Base-by-base conservation (phyloP, 2,329 filamentous ascomycete species). In the Magnaporthales sp. region DNA sequence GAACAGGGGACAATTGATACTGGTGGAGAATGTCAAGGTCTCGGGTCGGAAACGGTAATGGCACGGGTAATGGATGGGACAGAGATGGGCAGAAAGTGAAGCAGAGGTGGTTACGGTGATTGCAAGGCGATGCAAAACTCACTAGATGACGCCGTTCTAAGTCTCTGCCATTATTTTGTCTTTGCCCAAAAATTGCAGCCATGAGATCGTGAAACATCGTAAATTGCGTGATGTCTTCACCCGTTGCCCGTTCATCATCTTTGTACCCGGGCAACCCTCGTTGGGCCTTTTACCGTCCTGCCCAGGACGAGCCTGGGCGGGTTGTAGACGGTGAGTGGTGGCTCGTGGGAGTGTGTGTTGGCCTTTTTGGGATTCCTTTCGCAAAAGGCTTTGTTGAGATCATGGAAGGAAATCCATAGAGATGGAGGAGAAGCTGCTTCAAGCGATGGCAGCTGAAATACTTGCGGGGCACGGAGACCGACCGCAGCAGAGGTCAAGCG, bases 221-320 rank as follows among this genome's bases (percentile, higher is more conserved):
- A 65, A 65, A 65, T 56, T 58, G 13, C 63, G 31, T 65, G 51
- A 65, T 56, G 38, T 30, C 63, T 65, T 65, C 27, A 58, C 19
- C 63, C 27, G 63, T 65, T 60, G 63, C 63, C 63, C 27, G 38
- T 58, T 30, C 46, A 30, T 63, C 7, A 65, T 65, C 63, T 54
- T 3, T 65, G 63, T 65, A 54, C 29, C 27, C 63, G 27, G n/a
- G 51, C 63, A 65, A 65, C 63, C 30, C 63, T 46, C 51, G 29
- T 56, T 65, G 27, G 63, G 63, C 63, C 63, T 65, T 65, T 65
- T 65, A n/a, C 32, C 63, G 63, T 65, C 63, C 63, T 65, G 63
- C 63, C 63, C 63, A 65, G 63, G 63, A 65, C 63, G 63, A 64
- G 24, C 61, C 61, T 22, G 38, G 38, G 38, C n/a, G 38, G 15